Base-by-base conservation (phyloP, 768 basidiomycete genomes). In the Tricholoma matsutake region DNA sequence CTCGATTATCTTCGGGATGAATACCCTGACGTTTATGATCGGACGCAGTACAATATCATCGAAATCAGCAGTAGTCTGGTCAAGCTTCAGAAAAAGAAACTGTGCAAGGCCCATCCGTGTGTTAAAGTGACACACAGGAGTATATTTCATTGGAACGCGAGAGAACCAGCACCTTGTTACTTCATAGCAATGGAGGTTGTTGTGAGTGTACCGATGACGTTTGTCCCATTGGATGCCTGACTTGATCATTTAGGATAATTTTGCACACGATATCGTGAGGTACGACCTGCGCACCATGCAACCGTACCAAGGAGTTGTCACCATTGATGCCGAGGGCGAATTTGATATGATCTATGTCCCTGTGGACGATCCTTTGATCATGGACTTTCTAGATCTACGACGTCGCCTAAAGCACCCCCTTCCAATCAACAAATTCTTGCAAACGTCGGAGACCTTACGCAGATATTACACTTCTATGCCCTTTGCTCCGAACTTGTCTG, bases 141-240 rank as follows among this genome's bases (percentile, higher is more conserved):
- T 67, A 85, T 96, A 53, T 96, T 96, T 68, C 88, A 88, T 43
- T 97, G 93, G 92, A 78, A 87, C 55, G 79, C 73, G 32, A 83
- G 77, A 58, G 91, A 94, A 63, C 79, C 85, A 0, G 86, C 94
- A 3, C 91, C 94, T 39, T 98, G 96, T 74, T 98, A 90, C 72
- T 88, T 99, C 67, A 72, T 99, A 22, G 96, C 94, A 2, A 84
- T 98, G 80, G 97, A 99, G 78, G 97, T 99, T 34, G 83, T 97
- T 59, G 92, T 95, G 72, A 77, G 91, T 83, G n/a, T 28, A 22
- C 3, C 16, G 47, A 56, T 58, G 47, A 41, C 13, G 22, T 18
- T 11, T 35, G 20, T 49, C 22, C 2, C 3, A 54, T n/a, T 8
- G 10, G 9, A 22, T 37, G 31, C 10, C 57, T 54, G 32, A 39